Percentiles rank a stretch among this genome's conserved stretches.
Conservation (phyloP, 257 asterid species). For the Gentiana straminea region DNA sequence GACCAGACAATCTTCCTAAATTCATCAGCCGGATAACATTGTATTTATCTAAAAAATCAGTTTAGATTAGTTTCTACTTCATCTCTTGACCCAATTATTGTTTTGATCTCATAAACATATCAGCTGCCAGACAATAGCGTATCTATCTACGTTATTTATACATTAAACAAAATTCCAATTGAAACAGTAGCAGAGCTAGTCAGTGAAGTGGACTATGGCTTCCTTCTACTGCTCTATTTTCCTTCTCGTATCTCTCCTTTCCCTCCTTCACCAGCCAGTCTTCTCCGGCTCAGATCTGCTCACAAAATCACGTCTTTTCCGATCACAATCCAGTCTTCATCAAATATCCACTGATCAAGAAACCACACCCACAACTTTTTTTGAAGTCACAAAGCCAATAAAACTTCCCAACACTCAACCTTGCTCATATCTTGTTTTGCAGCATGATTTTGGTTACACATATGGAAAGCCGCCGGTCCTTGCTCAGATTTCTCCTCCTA, state of each 20-base stretch:
- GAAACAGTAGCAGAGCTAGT: too few relatives aligned
- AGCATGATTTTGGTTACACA: constrained; percentile 47
- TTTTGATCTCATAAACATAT: too few relatives aligned
- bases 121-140: too few relatives aligned
- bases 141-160: too few relatives aligned
- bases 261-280: constrained; percentile 6
- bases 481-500: constrained; percentile 33
- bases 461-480: constrained; percentile 47
- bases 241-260: constrained; percentile 9
- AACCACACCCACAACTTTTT: constrained; percentile 24
- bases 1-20: too few relatives aligned
- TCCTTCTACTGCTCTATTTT: too few relatives aligned
- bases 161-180: too few relatives aligned
- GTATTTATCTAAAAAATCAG: neutral
- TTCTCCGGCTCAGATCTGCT: constrained; percentile 19
- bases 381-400: constrained; percentile 54
- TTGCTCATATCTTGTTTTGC: constrained; percentile 34
- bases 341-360: constrained; percentile 8
- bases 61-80: too few relatives aligned
- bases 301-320: constrained; percentile 10
- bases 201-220: too few relatives aligned
- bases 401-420: constrained; percentile 38
- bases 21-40: too few relatives aligned
- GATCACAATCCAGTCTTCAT: constrained; percentile 12
- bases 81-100: too few relatives aligned